These are phyloP conservation scores for Alternaria alternata DNA, from an alignment of 2,329 filamentous ascomycete genomes.

Conservation along the genomic window DNA sequence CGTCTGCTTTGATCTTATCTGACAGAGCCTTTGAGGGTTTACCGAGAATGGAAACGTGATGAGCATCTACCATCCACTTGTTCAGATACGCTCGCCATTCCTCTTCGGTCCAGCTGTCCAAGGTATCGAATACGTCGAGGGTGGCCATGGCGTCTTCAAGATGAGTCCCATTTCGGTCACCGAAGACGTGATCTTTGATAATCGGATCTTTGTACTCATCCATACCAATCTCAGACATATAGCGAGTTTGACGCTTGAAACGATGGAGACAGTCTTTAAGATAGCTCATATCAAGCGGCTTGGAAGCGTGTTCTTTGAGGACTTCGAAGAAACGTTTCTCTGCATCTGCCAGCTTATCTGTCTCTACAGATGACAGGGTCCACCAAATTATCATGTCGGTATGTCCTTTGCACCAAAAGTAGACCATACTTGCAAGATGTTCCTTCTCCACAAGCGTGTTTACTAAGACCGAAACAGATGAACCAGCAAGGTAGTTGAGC, in stretches of 20 bases:
- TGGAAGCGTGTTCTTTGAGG: slow-evolving; percentile 79
- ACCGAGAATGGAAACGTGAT: slow-evolving; percentile 87
- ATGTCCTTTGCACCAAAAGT: slow-evolving; percentile 79
- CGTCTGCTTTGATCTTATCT: slow-evolving; percentile 80
- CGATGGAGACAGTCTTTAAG: slow-evolving; percentile 86
- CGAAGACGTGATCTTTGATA: slow-evolving; percentile 92
- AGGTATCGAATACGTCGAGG: slow-evolving; percentile 65
- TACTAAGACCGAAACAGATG: slow-evolving; percentile 89
- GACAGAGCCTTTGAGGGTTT: slow-evolving; percentile 83
- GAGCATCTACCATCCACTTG: slow-evolving; percentile 84
- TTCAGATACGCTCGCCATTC: slow-evolving; percentile 85
- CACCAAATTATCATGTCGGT: slow-evolving; percentile 87
- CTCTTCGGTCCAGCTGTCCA: slow-evolving; percentile 81
- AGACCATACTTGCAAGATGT: slow-evolving; percentile 85
- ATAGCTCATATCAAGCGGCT: slow-evolving; percentile 88
- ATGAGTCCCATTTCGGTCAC: slow-evolving; percentile 76
- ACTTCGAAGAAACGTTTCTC: slow-evolving; percentile 87
- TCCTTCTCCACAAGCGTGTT: slow-evolving; percentile 93
- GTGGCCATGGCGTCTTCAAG: slow-evolving; percentile 52
- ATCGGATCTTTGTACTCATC: slow-evolving; percentile 84
- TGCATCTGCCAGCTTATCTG: slow-evolving; percentile 81
- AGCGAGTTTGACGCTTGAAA: slow-evolving; percentile 82
- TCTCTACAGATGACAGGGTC: slow-evolving; percentile 84
- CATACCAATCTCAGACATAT: slow-evolving; percentile 80
- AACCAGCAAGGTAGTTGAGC: slow-evolving; percentile 87